phyloP scores from a whole-genome alignment of 345 rosid species.

The Isatis tinctoria region DNA sequence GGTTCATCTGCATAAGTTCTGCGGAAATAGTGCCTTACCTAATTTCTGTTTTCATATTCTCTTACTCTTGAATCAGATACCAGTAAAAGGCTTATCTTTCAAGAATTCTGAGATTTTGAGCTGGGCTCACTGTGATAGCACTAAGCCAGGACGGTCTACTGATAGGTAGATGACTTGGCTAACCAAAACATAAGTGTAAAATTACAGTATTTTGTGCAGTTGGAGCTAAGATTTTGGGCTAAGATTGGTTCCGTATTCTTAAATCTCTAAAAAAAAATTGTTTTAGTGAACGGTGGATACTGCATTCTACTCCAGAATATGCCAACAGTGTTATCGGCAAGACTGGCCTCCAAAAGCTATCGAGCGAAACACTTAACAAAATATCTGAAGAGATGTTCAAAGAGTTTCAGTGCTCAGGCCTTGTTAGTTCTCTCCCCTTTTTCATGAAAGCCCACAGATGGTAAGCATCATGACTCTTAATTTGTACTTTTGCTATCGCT shows the following conservation, averaged over 20 bases:
- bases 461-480: constrained; percentile 36
- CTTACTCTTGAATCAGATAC: constrained; percentile 44
- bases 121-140: constrained; percentile 75
- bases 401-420: constrained; percentile 59
- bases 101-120: constrained; percentile 58
- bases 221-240: background rate
- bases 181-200: background rate
- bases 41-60: background rate
- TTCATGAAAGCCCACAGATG: constrained; percentile 88
- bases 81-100: constrained; percentile 62
- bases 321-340: constrained; percentile 51
- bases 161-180: constrained; percentile 38
- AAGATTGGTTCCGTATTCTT: background rate
- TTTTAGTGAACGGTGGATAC: constrained; percentile 74
- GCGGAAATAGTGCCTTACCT: background rate
- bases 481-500: background rate
- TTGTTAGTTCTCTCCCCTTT: constrained; percentile 51
- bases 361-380: constrained; percentile 44
- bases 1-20: background rate
- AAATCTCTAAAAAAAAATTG: background rate
- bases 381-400: constrained; percentile 63
- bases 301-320: constrained; percentile 68
- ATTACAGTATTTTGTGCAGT: background rate
- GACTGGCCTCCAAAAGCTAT: constrained; percentile 63
- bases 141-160: constrained; percentile 73